Conservation (phyloP, 2,329 filamentous ascomycete genomes). For the Colletotrichum australisinense region DNA sequence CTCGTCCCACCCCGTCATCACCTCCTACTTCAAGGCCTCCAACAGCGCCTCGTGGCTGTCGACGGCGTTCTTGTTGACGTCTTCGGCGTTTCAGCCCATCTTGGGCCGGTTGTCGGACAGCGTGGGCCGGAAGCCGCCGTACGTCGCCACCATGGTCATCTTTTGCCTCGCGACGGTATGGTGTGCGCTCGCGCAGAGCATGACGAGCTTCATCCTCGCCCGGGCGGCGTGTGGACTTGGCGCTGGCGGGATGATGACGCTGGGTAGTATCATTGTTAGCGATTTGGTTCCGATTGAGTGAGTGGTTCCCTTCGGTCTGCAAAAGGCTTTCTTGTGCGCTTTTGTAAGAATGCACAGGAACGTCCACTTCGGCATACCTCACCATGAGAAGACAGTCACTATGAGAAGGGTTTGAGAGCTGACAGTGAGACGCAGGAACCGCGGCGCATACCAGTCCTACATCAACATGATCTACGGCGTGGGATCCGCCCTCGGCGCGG, state of each 20-base stretch:
- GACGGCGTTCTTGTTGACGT: conserved; percentile 81
- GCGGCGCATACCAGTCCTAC: conserved; percentile 80
- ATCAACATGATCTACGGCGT: conserved; percentile 74
- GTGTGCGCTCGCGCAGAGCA: conserved; percentile 75
- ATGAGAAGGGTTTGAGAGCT: background rate
- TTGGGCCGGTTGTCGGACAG: conserved; percentile 81
- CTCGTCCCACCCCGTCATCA: conserved; percentile 83
- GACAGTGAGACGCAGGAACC: conserved; percentile 45
- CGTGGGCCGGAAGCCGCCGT: conserved; percentile 75
- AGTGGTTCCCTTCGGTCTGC: conserved; percentile 39
- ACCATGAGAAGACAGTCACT: background rate
- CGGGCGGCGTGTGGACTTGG: conserved; percentile 78
- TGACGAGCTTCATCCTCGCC: conserved; percentile 77
- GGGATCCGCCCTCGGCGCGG: conserved; percentile 71
- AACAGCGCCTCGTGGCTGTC: conserved; percentile 87
- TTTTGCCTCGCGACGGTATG: conserved; percentile 75
- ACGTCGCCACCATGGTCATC: conserved; percentile 70
- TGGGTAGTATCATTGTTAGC: conserved; percentile 78
- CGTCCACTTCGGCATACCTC: no score
- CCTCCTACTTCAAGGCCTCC: conserved; percentile 80
- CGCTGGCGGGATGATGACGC: conserved; percentile 76
- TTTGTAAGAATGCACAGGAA: background rate
- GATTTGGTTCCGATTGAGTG: conserved; percentile 80
- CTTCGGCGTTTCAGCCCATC: conserved; percentile 80
- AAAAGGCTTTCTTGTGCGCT: no score